Conservation (phyloP, 2,329 filamentous ascomycete genomes). For the Exophiala bonariae region DNA sequence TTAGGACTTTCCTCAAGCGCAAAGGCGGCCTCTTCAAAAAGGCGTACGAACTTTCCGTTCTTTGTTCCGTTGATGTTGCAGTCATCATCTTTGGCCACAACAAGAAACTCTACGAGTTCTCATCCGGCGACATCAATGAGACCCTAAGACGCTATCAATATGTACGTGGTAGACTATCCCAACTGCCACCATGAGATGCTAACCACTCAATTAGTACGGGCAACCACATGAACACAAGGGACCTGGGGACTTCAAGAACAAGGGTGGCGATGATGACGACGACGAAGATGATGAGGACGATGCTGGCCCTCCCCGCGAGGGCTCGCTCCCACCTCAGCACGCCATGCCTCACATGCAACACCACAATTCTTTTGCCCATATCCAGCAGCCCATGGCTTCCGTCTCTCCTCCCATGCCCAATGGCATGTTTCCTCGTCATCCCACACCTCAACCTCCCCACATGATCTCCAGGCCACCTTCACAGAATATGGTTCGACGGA, state of each 20-base stretch:
- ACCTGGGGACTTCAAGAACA: slow-evolving; percentile 84
- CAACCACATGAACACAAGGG: slow-evolving; percentile 95
- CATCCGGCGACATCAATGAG: slow-evolving; percentile 88
- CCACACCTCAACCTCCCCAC: slow-evolving; percentile 77
- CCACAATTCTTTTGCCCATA: slow-evolving; percentile 71
- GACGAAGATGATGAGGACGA: slow-evolving; percentile 79
- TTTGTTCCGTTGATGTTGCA: slow-evolving; percentile 97
- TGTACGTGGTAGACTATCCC: slow-evolving; percentile 56
- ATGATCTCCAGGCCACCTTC: slow-evolving; percentile 73
- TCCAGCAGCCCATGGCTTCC: slow-evolving; percentile 79
- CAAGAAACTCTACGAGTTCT: slow-evolving; percentile 99
- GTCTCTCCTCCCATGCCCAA: slow-evolving; percentile 86
- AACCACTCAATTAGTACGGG: slow-evolving; percentile 67
- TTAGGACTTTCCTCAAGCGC: slow-evolving; percentile 93
- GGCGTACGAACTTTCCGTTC: slow-evolving; percentile 94
- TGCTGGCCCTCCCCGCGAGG: slow-evolving; percentile 67
- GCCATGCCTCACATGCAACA: slow-evolving; percentile 67
- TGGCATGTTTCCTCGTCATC: slow-evolving; percentile 71
- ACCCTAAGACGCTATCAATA: slow-evolving; percentile 87
- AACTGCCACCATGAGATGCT: slow-evolving; percentile 4
- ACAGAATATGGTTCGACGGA: slow-evolving; percentile 73
- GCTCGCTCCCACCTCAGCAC: slow-evolving; percentile 52
- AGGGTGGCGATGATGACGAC: slow-evolving; percentile 69
- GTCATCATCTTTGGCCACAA: slow-evolving; percentile 99
- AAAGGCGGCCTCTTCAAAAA: slow-evolving; percentile 99